Evolutionary conservation across 73 alveolate species (phyloP).

Genomic region (Paramecium pentaurelia): DNA sequence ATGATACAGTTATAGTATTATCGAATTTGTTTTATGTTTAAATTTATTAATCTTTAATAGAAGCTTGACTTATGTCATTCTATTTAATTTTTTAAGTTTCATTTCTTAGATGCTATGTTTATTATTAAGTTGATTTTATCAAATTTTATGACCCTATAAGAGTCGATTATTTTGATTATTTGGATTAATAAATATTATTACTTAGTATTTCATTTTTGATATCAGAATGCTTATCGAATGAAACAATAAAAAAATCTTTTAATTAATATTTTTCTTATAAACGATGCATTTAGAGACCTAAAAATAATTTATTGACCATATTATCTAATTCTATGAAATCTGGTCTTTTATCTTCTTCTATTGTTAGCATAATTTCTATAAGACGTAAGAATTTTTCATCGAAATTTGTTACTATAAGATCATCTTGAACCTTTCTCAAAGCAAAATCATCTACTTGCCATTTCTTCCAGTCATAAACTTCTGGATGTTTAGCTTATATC

Average conservation of each 20-base stretch:
- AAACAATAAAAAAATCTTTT: neutral
- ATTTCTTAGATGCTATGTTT: neutral
- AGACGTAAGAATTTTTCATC: neutral
- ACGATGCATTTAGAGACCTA: neutral
- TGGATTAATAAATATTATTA: neutral
- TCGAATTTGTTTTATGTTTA: neutral
- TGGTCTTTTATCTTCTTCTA: neutral
- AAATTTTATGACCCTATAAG: neutral
- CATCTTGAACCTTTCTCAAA: neutral
- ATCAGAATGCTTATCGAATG: neutral
- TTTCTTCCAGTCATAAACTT: neutral
- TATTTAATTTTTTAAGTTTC: neutral
- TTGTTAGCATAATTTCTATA: neutral
- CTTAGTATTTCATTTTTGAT: neutral
- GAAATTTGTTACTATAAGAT: neutral
- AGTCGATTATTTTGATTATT: neutral
- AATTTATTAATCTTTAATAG: neutral
- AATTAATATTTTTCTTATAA: neutral
- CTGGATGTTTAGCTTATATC: neutral
- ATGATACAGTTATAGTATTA: neutral
- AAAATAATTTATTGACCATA: neutral
- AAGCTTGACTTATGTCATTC: neutral
- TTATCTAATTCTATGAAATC: neutral
- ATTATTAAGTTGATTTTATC: neutral
- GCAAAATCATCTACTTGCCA: neutral